Base-by-base conservation (phyloP, 257 asterid species). In the Ehretia macrophylla region DNA sequence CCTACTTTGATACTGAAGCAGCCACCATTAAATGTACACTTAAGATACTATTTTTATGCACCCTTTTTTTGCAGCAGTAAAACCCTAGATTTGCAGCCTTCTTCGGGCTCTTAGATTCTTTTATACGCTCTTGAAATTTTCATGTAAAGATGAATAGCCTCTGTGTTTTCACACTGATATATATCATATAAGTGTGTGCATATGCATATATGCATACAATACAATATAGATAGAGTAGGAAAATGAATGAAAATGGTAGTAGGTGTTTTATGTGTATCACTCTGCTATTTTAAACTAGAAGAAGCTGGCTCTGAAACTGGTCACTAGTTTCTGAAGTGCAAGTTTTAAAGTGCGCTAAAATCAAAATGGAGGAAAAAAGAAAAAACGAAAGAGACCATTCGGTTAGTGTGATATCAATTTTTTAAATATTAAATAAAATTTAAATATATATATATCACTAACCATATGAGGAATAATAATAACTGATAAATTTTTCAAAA, bases 1-100 rank as follows among this genome's bases (percentile, higher is more conserved):
- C 91, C 84, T 72, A 83, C 82, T 79, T 77, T 75, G 83, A 71
- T 73, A 67, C 73, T 60, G 68, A 69, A 78, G 76, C 48, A 58
- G 81, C 68, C 75, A 68, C 81, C 56, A 40, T 49, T 65, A 68
- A 56, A 64, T 73, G 47, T 62, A 47, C 32, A 55, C 59, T 60
- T 58, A 65, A 14, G 72, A 67, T 75, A 79, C 35, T 27, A 3
- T 27, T 27, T 1, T 1, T 27, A 42, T 10, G 8, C 12, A 69
- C 78, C 72, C 79, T 60, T 68, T 69, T 75, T 79, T 71, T 63
- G 80, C 76, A 66, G 70, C 79, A 70, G 76, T 62, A 73, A 73
- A 83, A 77, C 84, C 95, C 85, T 75, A 74, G 66, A 72, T 13
- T 21, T 62, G 67, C 71, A 71, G 74, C 59, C 46, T 65, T 68